These are phyloP conservation scores for Pulveroboletus ravenelii DNA, from an alignment of 768 basidiomycete genomes.

Conservation along the genomic window DNA sequence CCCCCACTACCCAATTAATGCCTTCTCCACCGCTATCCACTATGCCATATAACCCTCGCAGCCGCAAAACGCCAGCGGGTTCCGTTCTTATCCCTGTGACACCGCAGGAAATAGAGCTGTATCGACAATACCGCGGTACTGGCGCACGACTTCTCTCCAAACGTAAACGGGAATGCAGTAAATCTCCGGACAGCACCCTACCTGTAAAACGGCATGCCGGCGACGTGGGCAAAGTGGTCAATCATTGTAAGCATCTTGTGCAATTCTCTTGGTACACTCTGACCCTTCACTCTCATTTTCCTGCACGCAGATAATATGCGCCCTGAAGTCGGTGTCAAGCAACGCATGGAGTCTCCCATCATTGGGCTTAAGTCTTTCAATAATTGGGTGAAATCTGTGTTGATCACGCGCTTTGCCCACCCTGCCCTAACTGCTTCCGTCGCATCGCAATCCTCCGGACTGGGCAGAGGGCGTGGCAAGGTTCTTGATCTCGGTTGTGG, in stretches of 20 bases:
- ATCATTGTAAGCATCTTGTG: constrained; percentile 62
- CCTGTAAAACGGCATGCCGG: constrained; percentile 52
- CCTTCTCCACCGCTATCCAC: constrained; percentile 29
- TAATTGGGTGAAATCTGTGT: constrained; percentile 98
- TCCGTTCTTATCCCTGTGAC: constrained; percentile 65
- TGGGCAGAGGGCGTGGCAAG: constrained; percentile 48
- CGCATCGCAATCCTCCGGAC: constrained; percentile 20
- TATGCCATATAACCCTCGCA: constrained; percentile 61
- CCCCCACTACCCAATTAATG: constrained; percentile 25
- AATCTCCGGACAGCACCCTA: constrained; percentile 36
- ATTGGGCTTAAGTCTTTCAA: constrained; percentile 97
- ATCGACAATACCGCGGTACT: constrained; percentile 51
- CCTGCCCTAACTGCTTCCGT: constrained; percentile 51
- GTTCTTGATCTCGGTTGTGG: constrained; percentile 97
- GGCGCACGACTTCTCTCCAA: constrained; percentile 52
- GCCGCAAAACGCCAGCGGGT: constrained; percentile 54
- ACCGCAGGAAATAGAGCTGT: constrained; percentile 54
- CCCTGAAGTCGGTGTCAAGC: constrained; percentile 83
- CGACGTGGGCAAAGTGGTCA: constrained; percentile 69
- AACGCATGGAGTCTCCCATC: constrained; percentile 86
- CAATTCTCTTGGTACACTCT: background rate
- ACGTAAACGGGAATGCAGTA: constrained; percentile 45
- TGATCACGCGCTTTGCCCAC: constrained; percentile 86
- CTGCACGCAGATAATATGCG: constrained; percentile 73
- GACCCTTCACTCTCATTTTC: constrained; percentile 1